Evolutionary conservation across 306 rosid genomes (phyloP).

Genomic region (Begonia masoniana): DNA sequence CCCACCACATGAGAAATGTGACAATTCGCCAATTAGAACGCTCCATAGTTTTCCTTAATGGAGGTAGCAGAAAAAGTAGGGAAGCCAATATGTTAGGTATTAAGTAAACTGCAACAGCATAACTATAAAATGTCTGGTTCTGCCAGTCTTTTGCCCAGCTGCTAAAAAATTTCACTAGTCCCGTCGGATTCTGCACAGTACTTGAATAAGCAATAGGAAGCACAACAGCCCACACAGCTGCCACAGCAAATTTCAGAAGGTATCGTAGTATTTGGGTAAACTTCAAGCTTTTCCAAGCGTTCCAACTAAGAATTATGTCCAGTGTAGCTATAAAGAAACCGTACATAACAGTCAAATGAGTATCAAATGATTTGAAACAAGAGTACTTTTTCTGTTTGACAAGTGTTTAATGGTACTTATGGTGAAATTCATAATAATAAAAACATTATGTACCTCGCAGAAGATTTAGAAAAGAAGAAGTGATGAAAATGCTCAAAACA

Average conservation of each 20-base stretch:
- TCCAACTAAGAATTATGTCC: constrained; percentile 70
- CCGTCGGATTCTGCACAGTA: constrained; percentile 68
- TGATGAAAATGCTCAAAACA: constrained; percentile 75
- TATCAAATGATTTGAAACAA: neutral
- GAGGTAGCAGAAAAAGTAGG: constrained; percentile 79
- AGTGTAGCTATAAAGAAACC: constrained; percentile 50
- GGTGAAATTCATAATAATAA: neutral
- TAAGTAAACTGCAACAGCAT: constrained; percentile 54
- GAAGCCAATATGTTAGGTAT: constrained; percentile 70
- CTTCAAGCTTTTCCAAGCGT: constrained; percentile 87
- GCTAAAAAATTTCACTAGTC: constrained; percentile 56
- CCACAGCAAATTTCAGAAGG: constrained; percentile 71
- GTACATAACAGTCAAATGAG: constrained; percentile 3
- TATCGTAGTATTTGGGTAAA: constrained; percentile 68
- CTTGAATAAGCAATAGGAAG: constrained; percentile 68
- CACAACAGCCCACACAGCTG: constrained; percentile 81
- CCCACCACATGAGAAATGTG: constrained; percentile 92
- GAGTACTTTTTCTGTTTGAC: neutral
- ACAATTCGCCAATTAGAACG: constrained; percentile 54
- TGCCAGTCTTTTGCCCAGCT: constrained; percentile 86
- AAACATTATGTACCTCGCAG: constrained; percentile 51
- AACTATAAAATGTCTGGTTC: constrained; percentile 48
- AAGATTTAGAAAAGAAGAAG: constrained; percentile 80
- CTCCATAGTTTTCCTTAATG: constrained; percentile 62
- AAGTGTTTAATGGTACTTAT: neutral